Evolutionary conservation across 805 yeast genomes (phyloP), one percentile per base, ranked within the genome.

Genomic region (Starmerella gropengiesseri): DNA sequence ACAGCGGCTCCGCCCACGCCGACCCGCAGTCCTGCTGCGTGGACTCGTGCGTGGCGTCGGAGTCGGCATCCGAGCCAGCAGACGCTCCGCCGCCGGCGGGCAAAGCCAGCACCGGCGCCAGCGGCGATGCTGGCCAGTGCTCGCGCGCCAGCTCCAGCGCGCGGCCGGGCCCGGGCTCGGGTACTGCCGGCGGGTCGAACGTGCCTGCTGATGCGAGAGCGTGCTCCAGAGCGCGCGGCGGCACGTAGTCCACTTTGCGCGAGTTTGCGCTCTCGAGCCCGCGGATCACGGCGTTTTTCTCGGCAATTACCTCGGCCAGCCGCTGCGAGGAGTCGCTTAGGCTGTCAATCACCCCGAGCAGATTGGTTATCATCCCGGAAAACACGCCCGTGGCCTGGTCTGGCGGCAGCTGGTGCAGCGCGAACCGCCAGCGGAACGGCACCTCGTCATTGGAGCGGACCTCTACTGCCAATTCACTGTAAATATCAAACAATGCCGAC

Each of bases 181-280:
- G 26, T 8, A 7, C 26, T 7, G 11, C 11, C 26, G 35, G 7
- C 6, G 35, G 21, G 8, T 12, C 11, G 11, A 4, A 1, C 7
- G 16, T 17, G 1, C 2, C 13, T 13, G 4, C 1, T 20, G 34
- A 14, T 29, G 11, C 20, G 3, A 6, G 20, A 29, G 39, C 39
- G 2, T 14, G 8, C 27, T 41, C 45, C 2, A 46, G 37, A 12
- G 36, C n/a, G 11, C 27, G 17, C 1, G 50, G 50, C 13, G 28
- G 40, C 7, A 31, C 23, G 27, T 43, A 46, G 20, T 28, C 40
- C 3, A 43, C 36, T n/a, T 23, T 31, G 9, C 50, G 50, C 12
- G 19, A 23, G 23, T 31, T 26, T 9, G 50, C 44, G 21, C 40
- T 43, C n/a, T 31, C 25, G 13, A 46, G 20, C 17, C 46, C 47